Percentiles rank a stretch among this genome's conserved stretches.
phyloP scores from a whole-genome alignment of 2,329 filamentous ascomycete species.

The Thielaviopsis ethacetica region DNA sequence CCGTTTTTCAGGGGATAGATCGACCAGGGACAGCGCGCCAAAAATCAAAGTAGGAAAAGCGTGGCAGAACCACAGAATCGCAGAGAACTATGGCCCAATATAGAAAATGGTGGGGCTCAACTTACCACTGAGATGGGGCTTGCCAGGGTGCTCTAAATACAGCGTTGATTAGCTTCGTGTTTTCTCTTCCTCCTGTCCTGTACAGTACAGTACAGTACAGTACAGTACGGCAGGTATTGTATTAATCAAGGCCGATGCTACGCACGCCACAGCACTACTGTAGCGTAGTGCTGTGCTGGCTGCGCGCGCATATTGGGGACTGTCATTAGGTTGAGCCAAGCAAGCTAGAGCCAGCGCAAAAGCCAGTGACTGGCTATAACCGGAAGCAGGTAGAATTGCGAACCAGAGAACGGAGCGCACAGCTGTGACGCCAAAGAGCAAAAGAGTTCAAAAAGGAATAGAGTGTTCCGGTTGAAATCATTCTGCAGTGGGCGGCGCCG shows the following conservation, averaged over 20 bases:
- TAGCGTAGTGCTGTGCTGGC: background rate
- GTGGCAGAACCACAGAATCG: constrained; percentile 22
- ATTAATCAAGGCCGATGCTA: no score
- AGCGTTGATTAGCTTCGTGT: constrained; percentile 20
- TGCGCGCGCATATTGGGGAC: background rate
- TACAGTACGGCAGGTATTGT: no score
- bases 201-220: no score
- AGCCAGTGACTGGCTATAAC: background rate
- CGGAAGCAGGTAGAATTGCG: background rate
- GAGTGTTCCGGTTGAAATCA: no score
- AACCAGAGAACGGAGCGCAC: no score
- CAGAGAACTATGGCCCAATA: constrained; percentile 32
- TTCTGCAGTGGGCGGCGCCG: background rate
- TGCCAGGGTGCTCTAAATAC: constrained; percentile 46
- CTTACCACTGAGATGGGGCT: constrained; percentile 50
- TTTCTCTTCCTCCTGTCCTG: background rate
- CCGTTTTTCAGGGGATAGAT: background rate
- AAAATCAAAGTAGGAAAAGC: background rate
- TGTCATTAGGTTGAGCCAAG: background rate
- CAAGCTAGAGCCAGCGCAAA: background rate
- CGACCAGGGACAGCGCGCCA: background rate
- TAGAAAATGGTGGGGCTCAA: constrained; percentile 13
- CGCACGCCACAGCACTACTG: background rate
- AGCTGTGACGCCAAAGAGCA: no score
- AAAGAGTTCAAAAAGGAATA: no score